A percentile compares a stretch with the other conserved stretches of the same genome.
These are phyloP conservation scores for Fusarium sp. DNA, from an alignment of 2,329 filamentous ascomycete species.

Conservation along the genomic window DNA sequence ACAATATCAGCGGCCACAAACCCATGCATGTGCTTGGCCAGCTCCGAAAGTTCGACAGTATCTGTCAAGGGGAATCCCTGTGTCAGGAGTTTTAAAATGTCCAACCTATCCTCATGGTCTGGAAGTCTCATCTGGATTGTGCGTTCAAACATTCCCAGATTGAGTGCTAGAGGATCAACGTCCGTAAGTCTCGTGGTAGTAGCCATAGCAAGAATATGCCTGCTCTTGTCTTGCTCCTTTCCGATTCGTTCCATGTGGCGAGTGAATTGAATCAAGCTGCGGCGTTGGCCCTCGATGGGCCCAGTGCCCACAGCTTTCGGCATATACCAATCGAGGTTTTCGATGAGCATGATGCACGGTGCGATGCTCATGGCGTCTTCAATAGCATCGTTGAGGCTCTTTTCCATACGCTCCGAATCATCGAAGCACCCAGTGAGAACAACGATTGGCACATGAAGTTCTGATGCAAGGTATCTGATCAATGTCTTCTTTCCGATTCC, in stretches of 20 bases:
- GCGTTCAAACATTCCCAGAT: constrained; percentile 82
- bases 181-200: constrained; percentile 91
- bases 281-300: constrained; percentile 89
- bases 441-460: constrained; percentile 79
- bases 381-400: constrained; percentile 56
- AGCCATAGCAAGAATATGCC: constrained; percentile 88
- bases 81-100: constrained; percentile 82
- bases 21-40: constrained; percentile 89
- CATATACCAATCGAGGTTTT: constrained; percentile 87
- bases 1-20: constrained; percentile 93
- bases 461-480: constrained; percentile 78
- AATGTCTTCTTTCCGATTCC: constrained; percentile 87
- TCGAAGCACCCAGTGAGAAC: constrained; percentile 58
- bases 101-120: constrained; percentile 79
- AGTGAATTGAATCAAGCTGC: constrained; percentile 85
- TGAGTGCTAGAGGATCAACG: constrained; percentile 81
- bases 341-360: constrained; percentile 91
- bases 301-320: constrained; percentile 82
- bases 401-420: constrained; percentile 57
- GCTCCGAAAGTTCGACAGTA: constrained; percentile 77
- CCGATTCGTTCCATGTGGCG: constrained; percentile 88
- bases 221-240: constrained; percentile 75
- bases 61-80: constrained; percentile 72
- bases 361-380: constrained; percentile 89
- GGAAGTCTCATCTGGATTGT: constrained; percentile 92